These are phyloP conservation scores for Myriosclerotinia curreyana DNA, from an alignment of 2,329 filamentous ascomycete species.

Conservation along the genomic window DNA sequence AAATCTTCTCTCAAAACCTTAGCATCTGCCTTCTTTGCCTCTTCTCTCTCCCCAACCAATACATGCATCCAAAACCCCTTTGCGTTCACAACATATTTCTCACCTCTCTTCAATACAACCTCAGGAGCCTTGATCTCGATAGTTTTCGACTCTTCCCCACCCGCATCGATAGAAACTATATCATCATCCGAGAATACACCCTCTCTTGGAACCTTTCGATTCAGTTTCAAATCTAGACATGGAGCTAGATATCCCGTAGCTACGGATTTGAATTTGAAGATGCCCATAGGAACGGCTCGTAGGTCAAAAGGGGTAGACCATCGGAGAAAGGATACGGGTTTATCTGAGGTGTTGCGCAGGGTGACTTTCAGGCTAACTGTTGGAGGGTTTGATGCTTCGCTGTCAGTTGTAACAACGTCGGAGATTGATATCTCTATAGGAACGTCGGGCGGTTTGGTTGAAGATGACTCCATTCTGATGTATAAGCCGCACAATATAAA, in stretches of 20 bases:
- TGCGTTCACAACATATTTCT: slow-evolving; percentile 39
- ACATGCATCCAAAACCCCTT: slow-evolving; percentile 40
- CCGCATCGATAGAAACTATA: slow-evolving; percentile 38
- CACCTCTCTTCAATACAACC: slow-evolving; percentile 35
- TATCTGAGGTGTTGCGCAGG: slow-evolving; percentile 34
- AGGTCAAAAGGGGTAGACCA: slow-evolving; percentile 43
- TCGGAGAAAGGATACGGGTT: slow-evolving; percentile 39
- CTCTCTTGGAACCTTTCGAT: slow-evolving; percentile 38
- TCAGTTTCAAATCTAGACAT: slow-evolving; percentile 30
- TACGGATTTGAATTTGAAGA: slow-evolving; percentile 38
- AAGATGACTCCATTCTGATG: slow-evolving; percentile 1
- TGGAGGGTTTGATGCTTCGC: not conserved
- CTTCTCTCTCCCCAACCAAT: slow-evolving; percentile 4
- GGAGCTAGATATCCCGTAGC: slow-evolving; percentile 22
- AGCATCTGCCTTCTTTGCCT: slow-evolving; percentile 12
- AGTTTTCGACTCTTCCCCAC: slow-evolving; percentile 29
- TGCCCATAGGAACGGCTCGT: slow-evolving; percentile 36
- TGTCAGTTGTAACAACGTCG: not conserved
- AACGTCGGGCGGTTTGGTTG: not conserved
- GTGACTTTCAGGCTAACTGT: slow-evolving; percentile 23
- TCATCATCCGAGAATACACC: slow-evolving; percentile 31
- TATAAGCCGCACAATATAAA: not conserved
- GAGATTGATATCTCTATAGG: slow-evolving; percentile 10
- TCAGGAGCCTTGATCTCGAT: slow-evolving; percentile 36
- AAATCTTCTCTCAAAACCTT: slow-evolving; percentile 18